Evolutionary conservation across 495 filamentous ascomycete species (phyloP).

Genomic region (Talaromyces wortmannii): DNA sequence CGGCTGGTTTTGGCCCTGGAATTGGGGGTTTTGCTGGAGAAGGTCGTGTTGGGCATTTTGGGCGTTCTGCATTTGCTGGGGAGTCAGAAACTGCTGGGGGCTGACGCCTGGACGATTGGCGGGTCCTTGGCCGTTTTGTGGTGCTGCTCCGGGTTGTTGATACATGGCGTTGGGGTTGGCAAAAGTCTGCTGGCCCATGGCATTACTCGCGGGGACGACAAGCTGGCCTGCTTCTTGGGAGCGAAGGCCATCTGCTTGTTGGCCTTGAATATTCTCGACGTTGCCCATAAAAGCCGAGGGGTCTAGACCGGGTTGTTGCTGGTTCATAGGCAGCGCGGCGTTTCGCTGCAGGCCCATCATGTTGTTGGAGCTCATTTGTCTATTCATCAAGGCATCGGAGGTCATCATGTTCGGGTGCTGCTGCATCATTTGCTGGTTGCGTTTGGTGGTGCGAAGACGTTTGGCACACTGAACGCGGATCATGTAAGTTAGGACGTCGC

Average conservation of each 20-base stretch:
- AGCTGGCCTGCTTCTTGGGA: conserved; percentile 59
- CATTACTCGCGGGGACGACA: conserved; percentile 59
- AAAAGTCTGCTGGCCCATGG: conserved; percentile 34
- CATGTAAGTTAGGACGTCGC: conserved; percentile 41
- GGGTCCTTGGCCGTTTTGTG: conserved; percentile 29
- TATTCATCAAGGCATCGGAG: conserved; percentile 25
- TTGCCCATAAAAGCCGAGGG: conserved; percentile 41
- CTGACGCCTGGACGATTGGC: conserved; percentile 30
- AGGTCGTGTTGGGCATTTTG: conserved; percentile 34
- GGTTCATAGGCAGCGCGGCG: conserved; percentile 24
- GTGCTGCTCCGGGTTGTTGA: conserved; percentile 18
- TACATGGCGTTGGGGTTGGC: conserved; percentile 30
- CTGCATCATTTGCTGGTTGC: conserved; percentile 22
- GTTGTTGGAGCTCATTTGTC: conserved; percentile 32
- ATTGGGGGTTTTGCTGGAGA: conserved; percentile 19
- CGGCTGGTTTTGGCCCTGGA: conserved; percentile 25
- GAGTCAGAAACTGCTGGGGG: conserved; percentile 28
- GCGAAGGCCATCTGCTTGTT: conserved; percentile 55
- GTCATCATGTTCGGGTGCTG: conserved; percentile 32
- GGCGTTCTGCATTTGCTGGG: conserved; percentile 32
- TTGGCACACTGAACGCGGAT: conserved; percentile 38
- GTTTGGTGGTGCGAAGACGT: conserved; percentile 21
- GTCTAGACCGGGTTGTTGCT: conserved; percentile 37
- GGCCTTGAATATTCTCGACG: conserved; percentile 49
- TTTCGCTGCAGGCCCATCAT: conserved; percentile 41